phyloP scores from a whole-genome alignment of 345 rosid genomes.

The Bretschneidera sinensis region DNA sequence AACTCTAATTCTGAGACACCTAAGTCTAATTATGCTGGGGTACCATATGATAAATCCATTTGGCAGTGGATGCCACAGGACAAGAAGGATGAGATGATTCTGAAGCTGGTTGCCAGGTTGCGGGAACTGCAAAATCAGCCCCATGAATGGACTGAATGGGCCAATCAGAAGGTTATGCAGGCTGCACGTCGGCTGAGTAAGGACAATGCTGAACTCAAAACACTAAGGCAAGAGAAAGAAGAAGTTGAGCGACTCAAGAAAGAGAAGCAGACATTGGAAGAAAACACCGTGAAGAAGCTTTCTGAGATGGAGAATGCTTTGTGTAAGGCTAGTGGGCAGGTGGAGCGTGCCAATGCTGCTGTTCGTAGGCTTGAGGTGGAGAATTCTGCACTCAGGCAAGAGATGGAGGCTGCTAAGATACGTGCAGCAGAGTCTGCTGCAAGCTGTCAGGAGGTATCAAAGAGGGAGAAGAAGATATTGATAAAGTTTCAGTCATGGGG shows the following conservation, averaged over 20 bases:
- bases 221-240: constrained; percentile 80
- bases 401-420: constrained; percentile 67
- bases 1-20: constrained; percentile 28
- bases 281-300: constrained; percentile 74
- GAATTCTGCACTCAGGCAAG: constrained; percentile 56
- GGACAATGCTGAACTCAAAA: constrained; percentile 81
- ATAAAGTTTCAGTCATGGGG: constrained; percentile 75
- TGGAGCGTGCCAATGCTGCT: constrained; percentile 62
- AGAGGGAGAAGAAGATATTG: constrained; percentile 67
- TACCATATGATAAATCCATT: constrained; percentile 38
- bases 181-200: constrained; percentile 79
- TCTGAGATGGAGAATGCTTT: constrained; percentile 85
- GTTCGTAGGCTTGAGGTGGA: constrained; percentile 79
- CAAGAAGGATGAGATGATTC: constrained; percentile 54
- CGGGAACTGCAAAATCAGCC: constrained; percentile 59
- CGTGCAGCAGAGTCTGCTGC: constrained; percentile 68
- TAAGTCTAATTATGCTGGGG: constrained; percentile 33
- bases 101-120: constrained; percentile 47
- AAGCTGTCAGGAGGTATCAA: constrained; percentile 61
- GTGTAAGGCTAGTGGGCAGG: constrained; percentile 72
- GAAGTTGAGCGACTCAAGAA: constrained; percentile 82
- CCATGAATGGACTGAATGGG: constrained; percentile 95
- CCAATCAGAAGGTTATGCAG: constrained; percentile 94
- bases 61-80: constrained; percentile 42
- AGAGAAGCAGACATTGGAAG: constrained; percentile 73